These are phyloP conservation scores for Cercospora citrullina DNA, from an alignment of 2,329 filamentous ascomycete species.

Conservation along the genomic window DNA sequence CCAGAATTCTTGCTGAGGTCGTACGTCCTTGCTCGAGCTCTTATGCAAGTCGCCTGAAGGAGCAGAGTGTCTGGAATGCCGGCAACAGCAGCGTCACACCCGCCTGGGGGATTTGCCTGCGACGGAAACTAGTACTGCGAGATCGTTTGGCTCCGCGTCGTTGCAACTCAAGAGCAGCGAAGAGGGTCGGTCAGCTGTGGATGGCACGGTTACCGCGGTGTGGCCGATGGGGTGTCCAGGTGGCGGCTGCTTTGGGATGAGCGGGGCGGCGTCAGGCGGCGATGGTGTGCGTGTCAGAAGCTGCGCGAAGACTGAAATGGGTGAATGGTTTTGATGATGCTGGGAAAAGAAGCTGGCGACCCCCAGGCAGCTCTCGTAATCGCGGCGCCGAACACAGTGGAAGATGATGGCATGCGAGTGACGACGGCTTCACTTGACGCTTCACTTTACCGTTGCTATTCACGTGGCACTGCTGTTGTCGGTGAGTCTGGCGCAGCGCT, in stretches of 20 bases:
- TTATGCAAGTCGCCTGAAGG: slow-evolving; percentile 25
- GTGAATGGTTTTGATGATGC: not conserved
- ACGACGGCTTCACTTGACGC: not conserved
- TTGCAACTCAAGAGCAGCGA: not conserved
- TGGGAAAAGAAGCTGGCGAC: not conserved
- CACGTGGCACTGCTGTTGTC: slow-evolving; percentile 15
- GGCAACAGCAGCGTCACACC: slow-evolving; percentile 25
- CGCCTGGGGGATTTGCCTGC: slow-evolving; percentile 13
- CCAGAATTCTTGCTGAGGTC: slow-evolving; percentile 15
- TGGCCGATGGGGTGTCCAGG: not conserved
- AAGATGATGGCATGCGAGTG: not conserved
- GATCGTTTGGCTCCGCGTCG: slow-evolving; percentile 8
- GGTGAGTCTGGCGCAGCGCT: slow-evolving; percentile 11
- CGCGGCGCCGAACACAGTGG: slow-evolving; percentile 3
- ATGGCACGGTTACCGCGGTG: not conserved
- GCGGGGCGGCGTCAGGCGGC: not conserved
- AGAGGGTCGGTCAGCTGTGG: not conserved
- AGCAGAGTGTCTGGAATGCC: slow-evolving; percentile 21
- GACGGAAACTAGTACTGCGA: slow-evolving; percentile 1
- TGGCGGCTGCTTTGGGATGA: slow-evolving; percentile 3
- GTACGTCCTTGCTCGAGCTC: slow-evolving; percentile 23
- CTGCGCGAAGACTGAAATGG: slow-evolving; percentile 14
- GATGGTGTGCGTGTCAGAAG: slow-evolving; percentile 12
- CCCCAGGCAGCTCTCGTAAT: not conserved
- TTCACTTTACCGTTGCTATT: not conserved